Evolutionary conservation across 371 early-diverging fungal genomes (phyloP), one percentile per base, ranked within the genome.

Genomic region (Smittium mucronatum): DNA sequence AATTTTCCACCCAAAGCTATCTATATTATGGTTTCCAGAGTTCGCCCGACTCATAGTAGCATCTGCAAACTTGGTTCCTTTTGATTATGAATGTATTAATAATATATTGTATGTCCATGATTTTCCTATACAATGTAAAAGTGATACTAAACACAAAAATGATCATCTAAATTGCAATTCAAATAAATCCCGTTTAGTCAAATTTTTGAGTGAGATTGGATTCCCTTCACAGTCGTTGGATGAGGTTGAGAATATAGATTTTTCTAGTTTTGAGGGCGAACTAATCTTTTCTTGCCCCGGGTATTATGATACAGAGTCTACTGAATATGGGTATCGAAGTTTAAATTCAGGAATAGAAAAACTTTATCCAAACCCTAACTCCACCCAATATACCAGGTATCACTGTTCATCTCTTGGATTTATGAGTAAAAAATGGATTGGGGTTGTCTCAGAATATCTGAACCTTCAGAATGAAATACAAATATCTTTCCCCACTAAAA

Each of bases 71-170:
- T 61, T 78, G 0, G 60, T 78, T 1, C 33, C 31, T 25, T 57
- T 75, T 29, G 79, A 78, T 70, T 78, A 78, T 76, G 57, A 70
- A 17, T 47, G 60, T n/a, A 60, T 78, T 30, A 68, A 70, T 11
- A 78, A 78, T 66, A 73, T 76, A 5, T 57, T 73, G 31, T 76
- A 70, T 70, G 73, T 78, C 15, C 79, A 79, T 34, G 79, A 78
- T 35, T 67, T 76, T 29, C 71, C 75, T 59, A 67, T 34, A 11
- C 1, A 8, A 17, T 31, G 1, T 5, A 21, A 21, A 21, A 21
- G 47, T 11, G 47, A 47, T 11, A 11, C 5, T 47, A n/a, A 34
- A 5, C 63, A 2, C 16, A 16, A 31, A 16, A 16, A 0, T 1
- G 17, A 0, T 17, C 33, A 0, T 60, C n/a, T n/a, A 11, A 8